Evolutionary conservation across 495 filamentous ascomycete genomes (phyloP).

Genomic region (Ramalina intermedia): DNA sequence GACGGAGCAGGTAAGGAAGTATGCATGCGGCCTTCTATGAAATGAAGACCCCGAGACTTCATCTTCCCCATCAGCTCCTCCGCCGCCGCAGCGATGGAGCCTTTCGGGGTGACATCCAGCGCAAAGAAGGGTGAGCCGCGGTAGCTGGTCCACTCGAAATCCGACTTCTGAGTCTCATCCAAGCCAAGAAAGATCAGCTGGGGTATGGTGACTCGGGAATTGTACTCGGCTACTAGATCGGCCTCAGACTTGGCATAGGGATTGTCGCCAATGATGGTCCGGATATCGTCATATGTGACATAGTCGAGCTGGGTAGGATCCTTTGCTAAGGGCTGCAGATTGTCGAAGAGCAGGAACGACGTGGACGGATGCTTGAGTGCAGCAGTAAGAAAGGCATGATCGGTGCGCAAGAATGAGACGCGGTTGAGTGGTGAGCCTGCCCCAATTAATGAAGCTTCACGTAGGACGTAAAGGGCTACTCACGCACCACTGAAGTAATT

Average conservation of each 20-base stretch:
- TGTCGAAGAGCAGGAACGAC: slow-evolving; percentile 62
- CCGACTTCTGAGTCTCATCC: slow-evolving; percentile 40
- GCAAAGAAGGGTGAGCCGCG: slow-evolving; percentile 73
- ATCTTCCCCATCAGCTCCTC: slow-evolving; percentile 39
- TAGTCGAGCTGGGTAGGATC: slow-evolving; percentile 43
- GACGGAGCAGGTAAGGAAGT: slow-evolving; percentile 34
- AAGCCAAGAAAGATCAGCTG: slow-evolving; percentile 77
- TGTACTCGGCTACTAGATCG: slow-evolving; percentile 54
- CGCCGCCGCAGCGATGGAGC: slow-evolving; percentile 33
- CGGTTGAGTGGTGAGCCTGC: slow-evolving; percentile 59
- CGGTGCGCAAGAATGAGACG: slow-evolving; percentile 71
- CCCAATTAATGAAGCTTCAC: slow-evolving; percentile 5
- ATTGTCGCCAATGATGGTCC: slow-evolving; percentile 52
- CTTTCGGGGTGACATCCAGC: slow-evolving; percentile 70
- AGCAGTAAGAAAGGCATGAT: slow-evolving; percentile 62
- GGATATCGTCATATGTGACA: slow-evolving; percentile 46
- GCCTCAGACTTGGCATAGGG: slow-evolving; percentile 60
- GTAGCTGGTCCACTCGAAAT: slow-evolving; percentile 46
- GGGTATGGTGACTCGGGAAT: slow-evolving; percentile 52
- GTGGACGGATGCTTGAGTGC: slow-evolving; percentile 60
- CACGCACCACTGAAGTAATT: slow-evolving; percentile 83
- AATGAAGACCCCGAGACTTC: slow-evolving; percentile 42
- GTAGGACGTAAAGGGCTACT: slow-evolving; percentile 1
- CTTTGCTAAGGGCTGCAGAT: slow-evolving; percentile 60
- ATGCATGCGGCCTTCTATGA: slow-evolving; percentile 44